Base-by-base conservation (phyloP, 441 rosid species). In the Biscutella auriculata region DNA sequence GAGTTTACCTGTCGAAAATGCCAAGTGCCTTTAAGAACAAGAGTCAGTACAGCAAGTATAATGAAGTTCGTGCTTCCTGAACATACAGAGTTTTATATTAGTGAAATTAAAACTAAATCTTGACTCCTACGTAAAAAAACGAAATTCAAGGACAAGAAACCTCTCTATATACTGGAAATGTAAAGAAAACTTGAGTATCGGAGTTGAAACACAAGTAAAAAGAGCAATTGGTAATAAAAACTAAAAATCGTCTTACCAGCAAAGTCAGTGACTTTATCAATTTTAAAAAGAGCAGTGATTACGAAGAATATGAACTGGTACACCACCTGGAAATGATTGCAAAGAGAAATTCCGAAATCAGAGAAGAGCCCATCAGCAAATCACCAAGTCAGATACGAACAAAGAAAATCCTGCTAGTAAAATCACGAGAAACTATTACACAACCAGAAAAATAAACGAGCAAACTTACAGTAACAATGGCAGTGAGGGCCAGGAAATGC, bases 261-360 rank as follows among this genome's bases (percentile, higher is more conserved):
- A 71, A 91, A 83, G 79, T 91, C 98, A 9, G 93, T 91, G 75
- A 91, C 88, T 84, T 85, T 81, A 73, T 91, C 96, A 49, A 85
- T 70, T 76, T 82, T 91, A 75, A 83, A 82, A 61, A 85, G 80
- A 62, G 91, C 96, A 35, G 93, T 85, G 84, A 91, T 67, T 40
- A 84, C 47, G 44, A 91, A 92, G 78, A 92, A 92, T 27, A 82
- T 40, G 1, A 84, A 62, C 70, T 92, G 96, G 60, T 88, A 92
- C 41, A 69, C 87, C 68, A 82, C 87, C 98, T 91, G 58, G 67
- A 72, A 6, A n/a, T 60, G 26, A 28, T 19, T 19, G 23, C 23
- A 19, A 19, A 19, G 23, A 19, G 23, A 19, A 19, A 19, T 19
- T 19, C 2, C 23, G 23, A 19, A 19, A 19, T 19, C 23, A 19